Evolutionary conservation across 495 filamentous ascomycete genomes (phyloP).

Genomic region (Aspergillus ostianus): DNA sequence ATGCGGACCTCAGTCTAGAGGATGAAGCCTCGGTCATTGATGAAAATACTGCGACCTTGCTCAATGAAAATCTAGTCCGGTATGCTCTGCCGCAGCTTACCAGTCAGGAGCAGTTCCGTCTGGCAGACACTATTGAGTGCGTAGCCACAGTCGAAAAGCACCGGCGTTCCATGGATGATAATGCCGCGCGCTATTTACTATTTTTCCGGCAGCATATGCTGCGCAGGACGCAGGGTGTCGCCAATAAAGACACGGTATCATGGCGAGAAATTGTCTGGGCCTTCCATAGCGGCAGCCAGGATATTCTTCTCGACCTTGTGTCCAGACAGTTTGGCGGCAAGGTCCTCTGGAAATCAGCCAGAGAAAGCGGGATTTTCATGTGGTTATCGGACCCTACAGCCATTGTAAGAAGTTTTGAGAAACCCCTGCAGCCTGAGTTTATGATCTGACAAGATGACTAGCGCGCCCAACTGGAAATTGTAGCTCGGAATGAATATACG

Average conservation of each 20-base stretch:
- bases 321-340: constrained; percentile 72
- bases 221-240: constrained; percentile 56
- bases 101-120: constrained; percentile 82
- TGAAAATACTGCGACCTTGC: constrained; percentile 65
- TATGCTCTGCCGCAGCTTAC: constrained; percentile 80
- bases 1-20: constrained; percentile 53
- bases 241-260: constrained; percentile 66
- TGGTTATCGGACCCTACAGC: constrained; percentile 80
- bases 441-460: constrained; percentile 34
- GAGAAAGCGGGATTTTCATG: constrained; percentile 90
- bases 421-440: background rate
- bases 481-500: constrained; percentile 92
- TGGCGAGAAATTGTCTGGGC: constrained; percentile 97
- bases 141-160: constrained; percentile 85
- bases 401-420: constrained; percentile 56
- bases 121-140: constrained; percentile 86
- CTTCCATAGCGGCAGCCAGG: constrained; percentile 86
- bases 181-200: constrained; percentile 84
- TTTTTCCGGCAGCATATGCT: constrained; percentile 86
- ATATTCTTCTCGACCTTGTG: constrained; percentile 89
- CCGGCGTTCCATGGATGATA: constrained; percentile 86
- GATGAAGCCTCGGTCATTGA: constrained; percentile 65
- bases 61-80: constrained; percentile 76
- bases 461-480: constrained; percentile 78
- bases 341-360: constrained; percentile 79